Base-by-base conservation (phyloP, 352 stramenopile species). In the Globisporangium acanthophoron region DNA sequence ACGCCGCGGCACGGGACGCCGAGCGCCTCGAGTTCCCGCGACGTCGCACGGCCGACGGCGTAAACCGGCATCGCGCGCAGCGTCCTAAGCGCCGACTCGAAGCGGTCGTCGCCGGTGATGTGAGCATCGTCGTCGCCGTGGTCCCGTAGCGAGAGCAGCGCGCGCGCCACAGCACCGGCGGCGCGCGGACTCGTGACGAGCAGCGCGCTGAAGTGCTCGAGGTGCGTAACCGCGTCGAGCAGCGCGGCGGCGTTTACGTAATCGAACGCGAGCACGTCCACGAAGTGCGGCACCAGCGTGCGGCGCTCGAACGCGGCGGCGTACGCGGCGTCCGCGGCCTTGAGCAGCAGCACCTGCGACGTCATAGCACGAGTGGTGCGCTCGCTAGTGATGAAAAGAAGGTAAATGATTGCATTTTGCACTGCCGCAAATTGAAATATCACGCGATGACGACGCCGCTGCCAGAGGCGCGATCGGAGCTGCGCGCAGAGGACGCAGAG, bases 151-250 rank as follows among this genome's bases (percentile, higher is more conserved):
- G 49, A 37, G 35, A 71, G 59, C 12, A 86, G 50, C 1, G 71
- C 66, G 5, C 71, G 71, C 33, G 52, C 50, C 4, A 94, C 65
- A 0, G 81, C 84, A 29, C 80, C 78, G 21, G 76, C 70, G n/a
- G 70, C 78, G 46, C 84, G 84, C 21, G 84, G 81, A 74, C 81
- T 92, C 29, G 84, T 94, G 58, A 94, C 58, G 52, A 94, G 65
- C 24, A 94, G 58, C 29, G 70, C 74, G 44, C 73, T 74, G 57
- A 84, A 87, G 47, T 59, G 55, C 27, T 78, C 67, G n/a, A 93
- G 49, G 21, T 78, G 58, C 24, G 65, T 59, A 56, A 88, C 45
- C 15, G 78, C 64, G 12, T 74, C 62, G 18, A 58, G 39, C 49
- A 91, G 60, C 13, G 52, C 60, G 43, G 70, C 63, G 0, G n/a